phyloP scores from a whole-genome alignment of 225 moss, liverwort and hornwort species.

The Thuidium tamariscinum region DNA sequence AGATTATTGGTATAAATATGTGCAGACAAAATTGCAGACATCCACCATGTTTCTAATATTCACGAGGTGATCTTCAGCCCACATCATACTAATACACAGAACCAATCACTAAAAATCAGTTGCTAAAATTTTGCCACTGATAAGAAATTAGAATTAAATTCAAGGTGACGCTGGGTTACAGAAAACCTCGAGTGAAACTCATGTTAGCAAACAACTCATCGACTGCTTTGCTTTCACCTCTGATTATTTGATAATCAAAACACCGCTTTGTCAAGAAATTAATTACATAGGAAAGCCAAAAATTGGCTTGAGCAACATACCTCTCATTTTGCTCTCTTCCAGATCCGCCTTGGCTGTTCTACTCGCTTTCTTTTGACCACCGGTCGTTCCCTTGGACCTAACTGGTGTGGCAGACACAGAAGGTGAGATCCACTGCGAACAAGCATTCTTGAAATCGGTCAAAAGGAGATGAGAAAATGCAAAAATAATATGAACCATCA shows the following conservation, averaged over 20 bases:
- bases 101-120: not conserved
- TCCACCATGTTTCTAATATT: not conserved
- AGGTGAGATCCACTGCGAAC: not conserved
- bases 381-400: slow-evolving; percentile 84
- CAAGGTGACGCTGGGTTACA: not conserved
- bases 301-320: slow-evolving; percentile 15
- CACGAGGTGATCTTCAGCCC: not conserved
- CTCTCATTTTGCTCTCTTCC: slow-evolving; percentile 49
- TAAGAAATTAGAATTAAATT: not conserved
- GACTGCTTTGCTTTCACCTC: not conserved
- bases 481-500: not conserved
- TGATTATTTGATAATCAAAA: not conserved
- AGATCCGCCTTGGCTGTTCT: slow-evolving; percentile 38
- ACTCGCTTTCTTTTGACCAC: slow-evolving; percentile 61
- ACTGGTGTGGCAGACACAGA: slow-evolving; percentile 18
- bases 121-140: not conserved
- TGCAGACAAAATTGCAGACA: not conserved
- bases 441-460: not conserved
- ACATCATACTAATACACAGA: not conserved
- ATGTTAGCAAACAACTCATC: not conserved
- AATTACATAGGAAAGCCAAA: not conserved
- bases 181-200: not conserved
- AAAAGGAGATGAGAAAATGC: not conserved
- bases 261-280: not conserved
- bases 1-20: not conserved